Evolutionary conservation across 768 basidiomycete genomes (phyloP), one percentile per base, ranked within the genome.

Genomic region (Boletus barrowsii): DNA sequence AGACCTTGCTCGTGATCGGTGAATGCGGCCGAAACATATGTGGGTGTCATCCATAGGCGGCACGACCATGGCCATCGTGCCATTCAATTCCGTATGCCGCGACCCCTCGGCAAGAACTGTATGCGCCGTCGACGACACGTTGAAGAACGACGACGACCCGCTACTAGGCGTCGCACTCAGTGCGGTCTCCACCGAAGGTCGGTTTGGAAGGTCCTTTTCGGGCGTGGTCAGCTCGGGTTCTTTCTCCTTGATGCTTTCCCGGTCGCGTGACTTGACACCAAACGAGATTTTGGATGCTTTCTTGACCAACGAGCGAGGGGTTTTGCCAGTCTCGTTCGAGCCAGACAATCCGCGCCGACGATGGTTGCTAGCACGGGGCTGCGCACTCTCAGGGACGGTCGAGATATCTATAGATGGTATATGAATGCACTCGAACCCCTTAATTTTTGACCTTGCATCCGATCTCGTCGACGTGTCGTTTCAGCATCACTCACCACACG

Each of bases 371-470:
- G 62, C 65, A 11, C 66, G 66, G 2, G 67, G 58, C 14, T 65
- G 64, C 69, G 75, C 52, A 72, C 62, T 59, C 58, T 66, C 69
- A 10, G 83, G 80, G 13, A 96, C 78, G 14, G 91, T 87, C 4
- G 88, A 79, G 10, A 98, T 73, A 66, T 97, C 94, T 69, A 98
- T 98, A 29, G 92, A 94, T 0, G 96, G 96, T 30, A 90, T 72
- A 68, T 99, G 93, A 22, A 96, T 90, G 73, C 97, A 99, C 69
- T 99, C 96, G 68, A 93, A 98, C 3, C 96, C 97, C 72, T 87
- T 90, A 61, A 83, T 93, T 69, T 93, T 70, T 93, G 92, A 32
- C 98, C 89, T 58, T 95, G 93, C 84, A 98, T 93, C 44, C 95
- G 83, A 63, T 95, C 91, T 92, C 58, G 37, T 58, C 37, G 11